Percentiles rank a stretch among this genome's conserved stretches.
Evolutionary conservation across 2,329 filamentous ascomycete species (phyloP).

Genomic region (Escovopsis sp.): DNA sequence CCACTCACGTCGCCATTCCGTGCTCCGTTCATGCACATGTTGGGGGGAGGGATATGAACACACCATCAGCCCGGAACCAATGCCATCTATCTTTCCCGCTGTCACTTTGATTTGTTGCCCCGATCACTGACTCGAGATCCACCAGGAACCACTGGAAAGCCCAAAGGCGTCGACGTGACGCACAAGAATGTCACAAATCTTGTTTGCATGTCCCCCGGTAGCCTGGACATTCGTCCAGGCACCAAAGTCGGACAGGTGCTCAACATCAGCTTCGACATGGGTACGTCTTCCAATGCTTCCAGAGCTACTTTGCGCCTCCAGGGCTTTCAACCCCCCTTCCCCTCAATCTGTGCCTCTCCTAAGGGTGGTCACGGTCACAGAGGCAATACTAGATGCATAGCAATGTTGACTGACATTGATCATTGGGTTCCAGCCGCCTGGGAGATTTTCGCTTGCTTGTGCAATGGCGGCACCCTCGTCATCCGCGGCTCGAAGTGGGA

Average conservation of each 20-base stretch:
- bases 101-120: not conserved
- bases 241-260: slow-evolving; percentile 39
- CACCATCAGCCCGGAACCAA: not conserved
- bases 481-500: slow-evolving; percentile 36
- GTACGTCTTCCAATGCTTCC: slow-evolving; percentile 21
- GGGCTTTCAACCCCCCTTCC: not conserved
- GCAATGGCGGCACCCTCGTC: slow-evolving; percentile 42
- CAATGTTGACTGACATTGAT: slow-evolving; percentile 4
- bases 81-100: not conserved
- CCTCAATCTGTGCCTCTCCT: not conserved
- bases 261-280: slow-evolving; percentile 47
- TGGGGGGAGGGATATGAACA: no score
- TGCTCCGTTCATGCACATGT: no score
- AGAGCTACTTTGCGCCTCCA: not conserved
- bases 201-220: slow-evolving; percentile 34
- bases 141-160: slow-evolving; percentile 36
- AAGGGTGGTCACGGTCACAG: slow-evolving; percentile 4
- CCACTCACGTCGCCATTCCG: no score
- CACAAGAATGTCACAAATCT: slow-evolving; percentile 41
- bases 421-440: slow-evolving; percentile 32
- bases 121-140: slow-evolving; percentile 1
- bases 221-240: slow-evolving; percentile 33
- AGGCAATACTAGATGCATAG: not conserved
- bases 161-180: slow-evolving; percentile 43
- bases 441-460: slow-evolving; percentile 42